Evolutionary conservation across 192 early-diverging fungal species (phyloP).

Genomic region (Backusella parvicylindrica): DNA sequence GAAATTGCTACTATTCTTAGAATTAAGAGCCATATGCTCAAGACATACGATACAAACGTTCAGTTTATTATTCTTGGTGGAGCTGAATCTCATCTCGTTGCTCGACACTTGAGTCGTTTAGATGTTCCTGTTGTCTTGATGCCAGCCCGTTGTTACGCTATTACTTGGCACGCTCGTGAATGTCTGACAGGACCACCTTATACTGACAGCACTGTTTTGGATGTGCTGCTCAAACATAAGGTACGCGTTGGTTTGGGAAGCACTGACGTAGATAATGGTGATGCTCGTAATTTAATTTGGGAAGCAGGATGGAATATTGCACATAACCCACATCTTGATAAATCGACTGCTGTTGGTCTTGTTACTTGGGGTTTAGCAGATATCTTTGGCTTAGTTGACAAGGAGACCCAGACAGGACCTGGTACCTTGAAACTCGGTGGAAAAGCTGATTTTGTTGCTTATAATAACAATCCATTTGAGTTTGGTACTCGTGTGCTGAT

Average conservation of each 20-base stretch:
- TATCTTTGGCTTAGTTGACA: constrained; percentile 50
- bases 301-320: constrained; percentile 58
- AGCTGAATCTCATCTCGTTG: constrained; percentile 65
- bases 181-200: constrained; percentile 56
- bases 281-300: constrained; percentile 69
- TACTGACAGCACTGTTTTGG: constrained; percentile 45
- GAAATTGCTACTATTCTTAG: constrained; percentile 61
- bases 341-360: constrained; percentile 63
- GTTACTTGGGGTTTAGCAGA: constrained; percentile 76
- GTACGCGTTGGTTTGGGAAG: constrained; percentile 58
- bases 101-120: constrained; percentile 46
- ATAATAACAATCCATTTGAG: constrained; percentile 63
- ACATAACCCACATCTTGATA: constrained; percentile 34
- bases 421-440: constrained; percentile 14
- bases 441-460: constrained; percentile 58
- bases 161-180: constrained; percentile 52
- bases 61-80: constrained; percentile 58
- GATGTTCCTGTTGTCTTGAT: constrained; percentile 62
- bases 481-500: constrained; percentile 58
- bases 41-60: constrained; percentile 18
- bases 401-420: constrained; percentile 8
- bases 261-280: constrained; percentile 45
- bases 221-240: constrained; percentile 48
- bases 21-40: constrained; percentile 46
- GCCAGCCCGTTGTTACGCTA: constrained; percentile 63